Conservation (phyloP, 2,329 filamentous ascomycete species). For the Rhytidhysteron rufulum region DNA sequence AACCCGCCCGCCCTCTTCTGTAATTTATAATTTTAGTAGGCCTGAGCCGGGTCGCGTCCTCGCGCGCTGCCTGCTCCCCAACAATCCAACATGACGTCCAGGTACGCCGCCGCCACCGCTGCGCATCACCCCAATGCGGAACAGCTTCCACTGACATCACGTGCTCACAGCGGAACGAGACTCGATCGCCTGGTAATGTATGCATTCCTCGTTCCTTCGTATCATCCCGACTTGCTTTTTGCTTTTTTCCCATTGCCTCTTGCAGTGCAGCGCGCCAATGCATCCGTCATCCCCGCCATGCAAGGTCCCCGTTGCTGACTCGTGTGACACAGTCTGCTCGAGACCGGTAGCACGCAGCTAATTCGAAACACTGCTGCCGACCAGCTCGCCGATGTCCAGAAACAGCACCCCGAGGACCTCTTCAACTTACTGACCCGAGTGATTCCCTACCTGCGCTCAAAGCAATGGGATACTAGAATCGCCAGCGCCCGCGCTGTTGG, state of each 20-base stretch:
- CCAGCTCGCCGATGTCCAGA: constrained; percentile 96
- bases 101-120: background rate
- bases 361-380: constrained; percentile 97
- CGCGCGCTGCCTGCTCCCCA: background rate
- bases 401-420: constrained; percentile 93
- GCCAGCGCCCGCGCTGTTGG: constrained; percentile 92
- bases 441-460: constrained; percentile 90
- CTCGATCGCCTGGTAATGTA: constrained; percentile 38
- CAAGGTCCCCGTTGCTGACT: constrained; percentile 5
- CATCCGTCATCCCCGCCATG: constrained; percentile 2
- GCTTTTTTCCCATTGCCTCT: constrained; percentile 1
- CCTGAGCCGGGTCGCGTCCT: too few relatives aligned
- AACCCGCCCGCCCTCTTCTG: too few relatives aligned
- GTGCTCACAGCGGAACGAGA: constrained; percentile 16
- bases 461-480: constrained; percentile 94
- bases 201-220: constrained; percentile 4
- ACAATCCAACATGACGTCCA: constrained; percentile 1
- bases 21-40: constrained; percentile 4
- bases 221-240: background rate
- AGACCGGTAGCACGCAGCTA: constrained; percentile 93
- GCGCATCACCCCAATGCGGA: background rate
- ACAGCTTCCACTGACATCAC: constrained; percentile 1
- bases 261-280: constrained; percentile 3
- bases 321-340: constrained; percentile 65
- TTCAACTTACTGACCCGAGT: constrained; percentile 93